These are phyloP conservation scores for Trametes villosa DNA, from an alignment of 768 basidiomycete species.

Conservation along the genomic window DNA sequence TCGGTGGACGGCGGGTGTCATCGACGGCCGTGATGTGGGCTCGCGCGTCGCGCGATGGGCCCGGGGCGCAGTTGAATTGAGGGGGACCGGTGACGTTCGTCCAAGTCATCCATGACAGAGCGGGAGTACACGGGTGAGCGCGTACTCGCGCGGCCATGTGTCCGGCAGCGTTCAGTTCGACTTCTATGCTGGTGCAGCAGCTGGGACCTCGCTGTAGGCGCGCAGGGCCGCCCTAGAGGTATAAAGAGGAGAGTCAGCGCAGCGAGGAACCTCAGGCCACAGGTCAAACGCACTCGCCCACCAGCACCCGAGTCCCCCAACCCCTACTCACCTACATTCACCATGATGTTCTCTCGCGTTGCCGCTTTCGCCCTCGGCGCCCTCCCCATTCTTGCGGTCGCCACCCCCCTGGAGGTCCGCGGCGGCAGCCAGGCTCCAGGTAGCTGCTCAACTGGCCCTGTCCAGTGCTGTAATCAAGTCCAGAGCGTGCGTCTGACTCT, in stretches of 20 bases:
- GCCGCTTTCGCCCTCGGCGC: conserved; percentile 6
- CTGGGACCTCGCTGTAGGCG: neutral
- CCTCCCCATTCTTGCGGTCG: conserved; percentile 21
- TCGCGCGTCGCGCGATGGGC: no score
- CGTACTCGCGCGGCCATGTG: no score
- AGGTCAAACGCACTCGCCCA: neutral
- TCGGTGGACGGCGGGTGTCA: no score
- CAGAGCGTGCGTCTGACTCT: neutral
- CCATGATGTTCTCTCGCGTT: conserved; percentile 19
- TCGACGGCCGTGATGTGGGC: no score
- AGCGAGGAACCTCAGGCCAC: neutral
- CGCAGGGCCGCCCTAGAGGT: neutral
- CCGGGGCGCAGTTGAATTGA: no score
- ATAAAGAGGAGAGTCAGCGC: neutral
- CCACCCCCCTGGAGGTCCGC: conserved; percentile 19
- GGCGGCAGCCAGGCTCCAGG: neutral
- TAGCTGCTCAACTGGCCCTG: conserved; percentile 9
- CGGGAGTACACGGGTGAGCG: no score
- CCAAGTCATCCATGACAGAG: no score
- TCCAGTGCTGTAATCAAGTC: conserved; percentile 15
- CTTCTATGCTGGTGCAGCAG: neutral
- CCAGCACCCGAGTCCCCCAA: neutral
- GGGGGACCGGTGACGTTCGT: no score
- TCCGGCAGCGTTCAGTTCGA: neutral
- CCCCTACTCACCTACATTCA: neutral